A percentile compares a stretch with the other conserved stretches of the same genome.
Evolutionary conservation across 2,329 filamentous ascomycete species (phyloP).

Genomic region (Phialophora tarda): DNA sequence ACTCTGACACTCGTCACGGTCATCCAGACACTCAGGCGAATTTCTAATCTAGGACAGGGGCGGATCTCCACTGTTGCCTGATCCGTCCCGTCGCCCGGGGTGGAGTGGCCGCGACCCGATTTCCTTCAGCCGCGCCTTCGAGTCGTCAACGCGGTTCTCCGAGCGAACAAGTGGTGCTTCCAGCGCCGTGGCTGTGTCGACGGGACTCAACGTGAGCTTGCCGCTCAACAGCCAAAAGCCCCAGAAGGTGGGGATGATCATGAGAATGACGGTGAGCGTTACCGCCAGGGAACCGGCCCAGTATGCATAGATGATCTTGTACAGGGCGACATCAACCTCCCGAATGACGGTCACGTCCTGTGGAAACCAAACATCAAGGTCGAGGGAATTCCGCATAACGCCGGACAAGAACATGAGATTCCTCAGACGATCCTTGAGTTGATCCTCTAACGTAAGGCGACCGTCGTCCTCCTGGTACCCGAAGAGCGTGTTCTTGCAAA

Average conservation of each 20-base stretch:
- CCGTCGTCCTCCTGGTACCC: background rate
- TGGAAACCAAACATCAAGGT: background rate
- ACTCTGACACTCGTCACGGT: background rate
- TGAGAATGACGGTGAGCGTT: conserved; percentile 6
- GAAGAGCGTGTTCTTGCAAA: background rate
- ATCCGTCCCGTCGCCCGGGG: background rate
- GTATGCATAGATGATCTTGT: conserved; percentile 6
- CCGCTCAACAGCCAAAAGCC: conserved; percentile 12
- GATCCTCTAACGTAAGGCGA: background rate
- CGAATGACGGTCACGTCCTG: background rate
- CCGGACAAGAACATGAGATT: conserved; percentile 9
- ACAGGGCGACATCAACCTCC: background rate
- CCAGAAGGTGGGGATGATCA: conserved; percentile 17
- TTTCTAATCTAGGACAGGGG: no score
- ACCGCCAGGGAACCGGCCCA: conserved; percentile 11
- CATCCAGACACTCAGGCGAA: background rate
- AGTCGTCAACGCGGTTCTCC: conserved; percentile 24
- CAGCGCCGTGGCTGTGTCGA: conserved; percentile 13
- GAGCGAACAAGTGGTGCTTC: background rate
- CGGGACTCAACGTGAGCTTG: conserved; percentile 9
- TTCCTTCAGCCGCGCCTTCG: background rate
- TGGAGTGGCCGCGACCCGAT: background rate
- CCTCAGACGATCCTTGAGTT: background rate
- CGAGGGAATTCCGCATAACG: background rate
- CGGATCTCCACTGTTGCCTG: background rate